phyloP scores from a whole-genome alignment of 1,284 basidiomycete genomes.

The Sanguinoderma infundibulare region DNA sequence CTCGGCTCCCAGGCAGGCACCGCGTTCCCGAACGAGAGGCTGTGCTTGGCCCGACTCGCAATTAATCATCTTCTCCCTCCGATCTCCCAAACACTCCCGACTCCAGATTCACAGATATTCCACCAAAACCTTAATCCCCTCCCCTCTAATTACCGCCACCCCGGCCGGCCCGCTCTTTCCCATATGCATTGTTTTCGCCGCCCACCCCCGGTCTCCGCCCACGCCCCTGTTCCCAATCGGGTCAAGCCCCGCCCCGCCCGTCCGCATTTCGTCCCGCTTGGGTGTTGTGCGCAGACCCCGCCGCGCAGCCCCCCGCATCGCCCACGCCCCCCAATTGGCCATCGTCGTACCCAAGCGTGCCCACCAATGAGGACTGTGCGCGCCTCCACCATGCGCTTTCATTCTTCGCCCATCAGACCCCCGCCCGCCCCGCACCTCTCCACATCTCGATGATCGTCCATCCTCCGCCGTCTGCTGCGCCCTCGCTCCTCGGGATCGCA shows the following conservation, averaged over 20 bases:
- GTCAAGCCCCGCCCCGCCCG: neutral
- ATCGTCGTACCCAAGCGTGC: neutral
- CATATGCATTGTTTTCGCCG: neutral
- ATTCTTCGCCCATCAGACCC: neutral
- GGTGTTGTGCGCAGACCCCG: too few species aligned
- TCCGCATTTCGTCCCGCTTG: too few species aligned
- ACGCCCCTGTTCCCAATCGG: neutral
- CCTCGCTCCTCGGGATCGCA: neutral
- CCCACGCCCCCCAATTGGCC: neutral
- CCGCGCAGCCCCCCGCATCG: neutral
- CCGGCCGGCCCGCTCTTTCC: conserved; percentile 23
- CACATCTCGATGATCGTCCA: neutral
- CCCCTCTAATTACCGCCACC: conserved; percentile 22
- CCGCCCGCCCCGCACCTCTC: neutral
- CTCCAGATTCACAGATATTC: conserved; percentile 20
- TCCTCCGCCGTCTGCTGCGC: neutral
- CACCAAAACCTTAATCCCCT: conserved; percentile 19
- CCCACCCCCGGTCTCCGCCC: neutral
- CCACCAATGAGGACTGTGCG: too few species aligned
- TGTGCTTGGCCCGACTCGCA: conserved; percentile 24
- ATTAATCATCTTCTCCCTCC: conserved; percentile 29
- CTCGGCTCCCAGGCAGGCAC: conserved; percentile 24
- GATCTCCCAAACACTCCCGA: conserved; percentile 21
- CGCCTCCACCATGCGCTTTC: too few species aligned
- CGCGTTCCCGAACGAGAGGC: conserved; percentile 25